Evolutionary conservation across 495 filamentous ascomycete genomes (phyloP).

Genomic region (Evernia prunastri): DNA sequence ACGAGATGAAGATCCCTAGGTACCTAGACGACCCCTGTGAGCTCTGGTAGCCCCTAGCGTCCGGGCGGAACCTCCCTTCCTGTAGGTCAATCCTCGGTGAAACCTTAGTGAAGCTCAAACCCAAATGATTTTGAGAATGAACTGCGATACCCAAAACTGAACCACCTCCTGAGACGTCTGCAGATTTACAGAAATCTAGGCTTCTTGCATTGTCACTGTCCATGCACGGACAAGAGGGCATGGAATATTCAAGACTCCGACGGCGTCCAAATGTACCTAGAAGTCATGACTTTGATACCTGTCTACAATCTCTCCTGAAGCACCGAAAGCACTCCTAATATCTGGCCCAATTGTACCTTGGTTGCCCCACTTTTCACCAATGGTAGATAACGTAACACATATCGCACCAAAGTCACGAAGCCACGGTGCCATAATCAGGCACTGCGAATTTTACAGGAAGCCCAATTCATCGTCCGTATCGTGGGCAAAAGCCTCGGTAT

Average conservation of each 20-base stretch:
- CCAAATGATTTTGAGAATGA: no score
- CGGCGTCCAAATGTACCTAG: not conserved
- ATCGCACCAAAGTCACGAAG: not conserved
- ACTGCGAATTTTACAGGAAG: conserved; percentile 6
- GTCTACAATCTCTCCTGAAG: not conserved
- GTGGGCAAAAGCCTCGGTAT: not conserved
- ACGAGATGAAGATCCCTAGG: not conserved
- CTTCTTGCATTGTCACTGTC: not conserved
- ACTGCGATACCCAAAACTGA: no score
- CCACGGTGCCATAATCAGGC: not conserved
- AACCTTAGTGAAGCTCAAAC: not conserved
- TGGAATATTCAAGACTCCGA: not conserved
- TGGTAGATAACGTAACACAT: not conserved
- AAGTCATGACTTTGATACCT: not conserved
- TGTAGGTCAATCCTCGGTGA: not conserved
- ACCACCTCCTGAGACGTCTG: not conserved
- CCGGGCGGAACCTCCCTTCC: not conserved
- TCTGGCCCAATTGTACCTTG: not conserved
- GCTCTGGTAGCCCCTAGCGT: not conserved
- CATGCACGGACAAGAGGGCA: not conserved
- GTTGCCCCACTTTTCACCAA: not conserved
- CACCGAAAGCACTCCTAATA: not conserved
- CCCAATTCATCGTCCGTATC: conserved; percentile 19
- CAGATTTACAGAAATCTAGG: not conserved
- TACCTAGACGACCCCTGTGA: not conserved